Percentiles rank a stretch among this genome's conserved stretches.
These are phyloP conservation scores for Magnusiomyces ingens DNA, from an alignment of 1,139 yeast genomes.

Conservation along the genomic window DNA sequence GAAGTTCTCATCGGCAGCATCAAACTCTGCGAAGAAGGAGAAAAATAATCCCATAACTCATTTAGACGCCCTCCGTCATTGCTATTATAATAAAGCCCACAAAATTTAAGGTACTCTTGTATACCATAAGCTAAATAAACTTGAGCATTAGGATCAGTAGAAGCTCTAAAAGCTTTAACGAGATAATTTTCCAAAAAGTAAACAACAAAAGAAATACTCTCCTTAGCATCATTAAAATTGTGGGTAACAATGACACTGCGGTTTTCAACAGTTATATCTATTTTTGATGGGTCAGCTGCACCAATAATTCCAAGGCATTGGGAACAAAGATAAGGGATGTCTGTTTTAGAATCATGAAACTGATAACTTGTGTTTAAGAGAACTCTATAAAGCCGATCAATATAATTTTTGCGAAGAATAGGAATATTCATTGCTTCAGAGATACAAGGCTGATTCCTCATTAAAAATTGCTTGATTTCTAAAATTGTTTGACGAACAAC, in stretches of 20 bases:
- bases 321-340: conserved; percentile 54
- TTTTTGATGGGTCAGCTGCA: conserved; percentile 61
- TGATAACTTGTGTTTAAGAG: conserved; percentile 43
- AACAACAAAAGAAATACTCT: conserved; percentile 57
- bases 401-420: conserved; percentile 31
- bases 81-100: conserved; percentile 42
- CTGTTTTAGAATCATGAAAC: conserved; percentile 41
- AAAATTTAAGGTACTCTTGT: conserved; percentile 71
- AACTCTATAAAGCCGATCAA: conserved; percentile 45
- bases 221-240: conserved; percentile 57
- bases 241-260: conserved; percentile 46
- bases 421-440: conserved; percentile 30
- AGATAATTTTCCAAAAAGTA: conserved; percentile 61
- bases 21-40: conserved; percentile 65
- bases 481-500: conserved; percentile 72
- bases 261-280: conserved; percentile 43
- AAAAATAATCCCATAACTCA: conserved; percentile 54
- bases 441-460: conserved; percentile 43
- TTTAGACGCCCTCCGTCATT: conserved; percentile 9
- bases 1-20: conserved; percentile 71
- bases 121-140: conserved; percentile 80
- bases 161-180: conserved; percentile 80
- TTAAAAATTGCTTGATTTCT: conserved; percentile 53
- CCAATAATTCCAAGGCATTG: conserved; percentile 73
- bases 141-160: conserved; percentile 82